Base-by-base conservation (phyloP, 164 flowering plant species). In the Tetracentron sinense region DNA sequence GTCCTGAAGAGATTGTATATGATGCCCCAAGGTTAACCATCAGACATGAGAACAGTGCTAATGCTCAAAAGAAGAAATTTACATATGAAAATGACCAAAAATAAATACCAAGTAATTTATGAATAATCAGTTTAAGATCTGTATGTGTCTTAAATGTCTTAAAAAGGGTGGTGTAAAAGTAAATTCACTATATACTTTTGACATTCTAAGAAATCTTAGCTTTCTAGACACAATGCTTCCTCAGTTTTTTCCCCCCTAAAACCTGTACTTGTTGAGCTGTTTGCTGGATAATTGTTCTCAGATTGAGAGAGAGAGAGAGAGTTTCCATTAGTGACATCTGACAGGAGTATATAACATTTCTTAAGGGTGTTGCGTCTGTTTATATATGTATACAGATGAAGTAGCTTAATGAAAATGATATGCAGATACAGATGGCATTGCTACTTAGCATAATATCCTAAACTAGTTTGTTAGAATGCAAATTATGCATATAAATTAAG, bases 1-100 rank as follows among this genome's bases (percentile, higher is more conserved):
- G 26, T 82, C 92, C 96, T 90, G 81, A 38, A 60, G 42, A 66
- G 59, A 60, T 58, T 42, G 25, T 16, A 66, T 19, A 48, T 47
- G 7, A 20, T n/a, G 19, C 23, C 22, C n/a, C 53, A 22, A 28
- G 29, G 46, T 22, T 12, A 55, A 22, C n/a, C 28, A 61, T 33
- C 19, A 15, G 56, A 6, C 28, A 61, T 33, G 12, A 15, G 56
- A 6, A 33, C 48, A 48, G 25, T 21, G 21, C 42, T 25, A 46
- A 19, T 25, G 6, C 4, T 42, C 17, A 10, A 22, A 25, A 7
- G 16, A 16, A 27, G 20, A 38, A 38, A 1, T 12, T 8, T 33
- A 38, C 2, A 12, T 8, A 38, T 3, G 14, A 38, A 38, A 4
- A 4, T 38, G 15, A 38, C 4, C 14, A 38, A 38, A 38, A 38